phyloP scores from a whole-genome alignment of 2,329 filamentous ascomycete species.

The Pseudodiploospora longispora region DNA sequence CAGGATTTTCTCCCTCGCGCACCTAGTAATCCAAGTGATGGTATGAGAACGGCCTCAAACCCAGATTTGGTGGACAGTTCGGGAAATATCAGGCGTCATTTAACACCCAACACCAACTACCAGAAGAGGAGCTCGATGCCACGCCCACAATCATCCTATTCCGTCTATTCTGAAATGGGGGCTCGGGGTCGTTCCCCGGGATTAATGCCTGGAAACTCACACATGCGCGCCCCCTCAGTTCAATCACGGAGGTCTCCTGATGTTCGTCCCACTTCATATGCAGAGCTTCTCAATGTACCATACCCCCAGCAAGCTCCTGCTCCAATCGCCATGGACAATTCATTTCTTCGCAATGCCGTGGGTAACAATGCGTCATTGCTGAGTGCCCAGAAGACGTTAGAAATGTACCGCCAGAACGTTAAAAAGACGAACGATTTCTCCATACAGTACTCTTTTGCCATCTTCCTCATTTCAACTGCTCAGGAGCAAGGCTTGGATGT shows the following conservation, averaged over 20 bases:
- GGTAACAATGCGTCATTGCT: slow-evolving; percentile 87
- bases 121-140: slow-evolving; percentile 50
- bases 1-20: slow-evolving; percentile 39
- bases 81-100: slow-evolving; percentile 48
- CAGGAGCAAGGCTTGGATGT: slow-evolving; percentile 62
- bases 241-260: slow-evolving; percentile 50
- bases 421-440: slow-evolving; percentile 91
- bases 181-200: slow-evolving; percentile 54
- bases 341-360: slow-evolving; percentile 66
- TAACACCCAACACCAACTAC: slow-evolving; percentile 50
- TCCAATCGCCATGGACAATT: slow-evolving; percentile 69
- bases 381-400: slow-evolving; percentile 85
- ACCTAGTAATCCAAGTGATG: slow-evolving; percentile 34
- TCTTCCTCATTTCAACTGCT: slow-evolving; percentile 86
- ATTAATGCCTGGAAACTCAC: slow-evolving; percentile 31
- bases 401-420: slow-evolving; percentile 95
- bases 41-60: slow-evolving; percentile 38
- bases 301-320: slow-evolving; percentile 70
- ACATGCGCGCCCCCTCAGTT: slow-evolving; percentile 39
- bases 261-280: slow-evolving; percentile 43
- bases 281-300: slow-evolving; percentile 56
- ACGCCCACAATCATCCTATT: slow-evolving; percentile 71
- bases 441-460: slow-evolving; percentile 92
- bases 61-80: slow-evolving; percentile 45
- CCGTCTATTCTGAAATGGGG: slow-evolving; percentile 58